Evolutionary conservation across 2,329 filamentous ascomycete genomes (phyloP).

Genomic region (Chaetomium sp.): DNA sequence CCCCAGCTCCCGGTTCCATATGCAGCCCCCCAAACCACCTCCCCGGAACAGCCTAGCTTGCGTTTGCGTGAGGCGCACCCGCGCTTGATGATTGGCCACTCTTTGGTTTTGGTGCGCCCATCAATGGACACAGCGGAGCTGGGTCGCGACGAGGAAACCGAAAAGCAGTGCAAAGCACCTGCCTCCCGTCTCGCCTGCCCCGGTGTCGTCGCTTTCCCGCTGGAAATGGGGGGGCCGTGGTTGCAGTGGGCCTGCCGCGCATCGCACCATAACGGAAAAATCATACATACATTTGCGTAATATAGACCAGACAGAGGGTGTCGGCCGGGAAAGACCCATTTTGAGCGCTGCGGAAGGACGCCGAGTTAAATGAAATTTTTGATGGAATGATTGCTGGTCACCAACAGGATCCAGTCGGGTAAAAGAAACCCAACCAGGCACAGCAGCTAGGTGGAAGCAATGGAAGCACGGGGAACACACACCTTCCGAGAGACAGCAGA

Average conservation of each 20-base stretch:
- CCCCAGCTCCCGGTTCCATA: constrained; percentile 11
- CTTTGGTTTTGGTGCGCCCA: constrained; percentile 10
- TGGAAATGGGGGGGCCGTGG: too few relatives aligned
- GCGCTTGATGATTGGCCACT: constrained; percentile 17
- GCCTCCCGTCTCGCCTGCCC: too few relatives aligned
- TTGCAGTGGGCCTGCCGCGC: neutral
- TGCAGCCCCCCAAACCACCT: constrained; percentile 24
- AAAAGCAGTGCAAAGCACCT: too few relatives aligned
- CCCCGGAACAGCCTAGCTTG: constrained; percentile 28
- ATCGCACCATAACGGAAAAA: neutral
- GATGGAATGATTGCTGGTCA: constrained; percentile 7
- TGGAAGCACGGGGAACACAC: neutral
- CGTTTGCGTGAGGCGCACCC: constrained; percentile 17
- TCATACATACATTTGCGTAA: constrained; percentile 1
- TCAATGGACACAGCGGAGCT: constrained; percentile 9
- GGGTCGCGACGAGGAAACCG: neutral
- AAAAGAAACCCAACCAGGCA: constrained; percentile 9
- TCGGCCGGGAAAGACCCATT: constrained; percentile 3
- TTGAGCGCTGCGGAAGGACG: constrained; percentile 5
- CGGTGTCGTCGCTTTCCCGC: too few relatives aligned
- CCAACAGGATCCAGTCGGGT: constrained; percentile 17
- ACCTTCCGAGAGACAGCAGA: neutral
- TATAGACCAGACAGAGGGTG: constrained; percentile 15
- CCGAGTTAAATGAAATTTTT: constrained; percentile 10
- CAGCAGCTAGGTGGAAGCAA: neutral